Base-by-base conservation (phyloP, 2,329 filamentous ascomycete species). In the Biscogniauxia marginata region DNA sequence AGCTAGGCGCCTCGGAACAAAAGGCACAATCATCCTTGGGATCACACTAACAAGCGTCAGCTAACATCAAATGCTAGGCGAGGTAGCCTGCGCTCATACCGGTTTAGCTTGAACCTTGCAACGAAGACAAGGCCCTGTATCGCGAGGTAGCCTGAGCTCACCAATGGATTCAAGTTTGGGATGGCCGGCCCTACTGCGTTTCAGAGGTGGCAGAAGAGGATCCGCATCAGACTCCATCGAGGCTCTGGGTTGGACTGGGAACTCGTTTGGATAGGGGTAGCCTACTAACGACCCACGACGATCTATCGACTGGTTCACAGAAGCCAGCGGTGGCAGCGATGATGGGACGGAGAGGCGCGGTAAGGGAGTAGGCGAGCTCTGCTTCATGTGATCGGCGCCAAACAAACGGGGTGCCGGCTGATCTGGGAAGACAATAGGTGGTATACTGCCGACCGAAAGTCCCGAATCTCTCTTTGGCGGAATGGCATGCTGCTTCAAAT, bases 141-240 rank as follows among this genome's bases (percentile, higher is more conserved):
- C 77, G 43, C 74, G 76, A 18, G 80, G 72, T 7, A 84, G 73
- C 44, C 75, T 75, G 3, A 85, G 74, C 67, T 84, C 82, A 45
- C 78, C 81, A 47, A 85, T 84, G 18, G 82, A 84, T 63, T 84
- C 76, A 1, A 85, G 71, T 21, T 80, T 77, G 39, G 79, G 77
- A 59, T 81, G 80, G 3, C 79, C 80, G 24, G 79, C 75, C 46
- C 80, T 75, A 52, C 77, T 81, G 59, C 77, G 74, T 67, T 84
- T 84, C 54, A 84, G 63, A 3, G 82, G 82, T 7, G 82, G 82
- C 2, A 85, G 71, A 44, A 82, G 69, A 18, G 80, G 75, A 53
- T 84, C 81, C 39, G 75, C 71, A 48, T 82, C 79, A 1, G 77
- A 71, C 52, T 82, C 80, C 8, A 74, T 67, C 5, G 76, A 77